Conservation (phyloP, 306 rosid species). For the Vigna reflexopilosa region DNA sequence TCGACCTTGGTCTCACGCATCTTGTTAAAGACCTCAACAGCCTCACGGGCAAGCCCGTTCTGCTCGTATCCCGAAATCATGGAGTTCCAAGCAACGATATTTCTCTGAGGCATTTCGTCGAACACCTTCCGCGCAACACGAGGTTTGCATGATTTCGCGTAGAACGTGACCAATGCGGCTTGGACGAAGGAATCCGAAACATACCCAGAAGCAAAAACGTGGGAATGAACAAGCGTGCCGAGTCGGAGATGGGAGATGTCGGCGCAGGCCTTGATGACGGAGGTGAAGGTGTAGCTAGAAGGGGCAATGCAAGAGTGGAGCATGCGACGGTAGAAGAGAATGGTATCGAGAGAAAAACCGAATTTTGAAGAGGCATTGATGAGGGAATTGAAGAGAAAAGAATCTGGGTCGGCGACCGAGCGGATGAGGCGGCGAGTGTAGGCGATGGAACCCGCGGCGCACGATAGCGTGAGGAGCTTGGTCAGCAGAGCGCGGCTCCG, state of each 20-base stretch:
- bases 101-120: conserved; percentile 68
- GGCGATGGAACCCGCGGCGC: conserved; percentile 74
- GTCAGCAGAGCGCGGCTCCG: conserved; percentile 75
- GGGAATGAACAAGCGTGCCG: conserved; percentile 67
- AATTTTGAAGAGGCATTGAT: conserved; percentile 68
- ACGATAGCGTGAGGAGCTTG: conserved; percentile 72
- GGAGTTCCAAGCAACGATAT: conserved; percentile 84
- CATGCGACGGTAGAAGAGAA: conserved; percentile 73
- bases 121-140: conserved; percentile 62
- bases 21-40: conserved; percentile 55
- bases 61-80: conserved; percentile 87
- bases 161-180: conserved; percentile 62
- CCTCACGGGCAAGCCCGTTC: conserved; percentile 68
- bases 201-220: conserved; percentile 64
- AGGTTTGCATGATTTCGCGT: conserved; percentile 62
- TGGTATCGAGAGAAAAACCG: conserved; percentile 64
- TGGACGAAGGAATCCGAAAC: conserved; percentile 74
- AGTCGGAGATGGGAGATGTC: conserved; percentile 59
- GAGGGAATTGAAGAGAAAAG: conserved; percentile 75
- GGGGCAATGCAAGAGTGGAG: conserved; percentile 53
- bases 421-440: conserved; percentile 67
- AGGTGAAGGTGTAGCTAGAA: conserved; percentile 79
- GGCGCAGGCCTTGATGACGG: conserved; percentile 90
- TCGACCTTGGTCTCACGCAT: conserved; percentile 55
- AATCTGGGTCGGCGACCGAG: conserved; percentile 65